Evolutionary conservation across 441 rosid genomes (phyloP).

Genomic region (Cnidoscolus chayamansa): DNA sequence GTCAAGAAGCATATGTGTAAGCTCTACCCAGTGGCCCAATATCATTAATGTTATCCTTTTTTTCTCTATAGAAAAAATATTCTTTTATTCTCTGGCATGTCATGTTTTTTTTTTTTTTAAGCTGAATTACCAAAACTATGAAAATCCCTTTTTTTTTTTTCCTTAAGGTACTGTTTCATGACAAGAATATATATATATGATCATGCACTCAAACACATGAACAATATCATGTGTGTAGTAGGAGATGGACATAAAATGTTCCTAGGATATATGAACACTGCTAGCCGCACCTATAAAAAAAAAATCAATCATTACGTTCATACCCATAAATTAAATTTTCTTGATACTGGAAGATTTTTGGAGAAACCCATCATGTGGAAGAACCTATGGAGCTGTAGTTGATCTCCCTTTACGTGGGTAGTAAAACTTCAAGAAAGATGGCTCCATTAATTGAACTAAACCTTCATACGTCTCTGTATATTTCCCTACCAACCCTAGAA

Average conservation of each 20-base stretch:
- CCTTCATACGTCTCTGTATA: constrained; percentile 27
- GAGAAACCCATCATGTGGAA: constrained; percentile 14
- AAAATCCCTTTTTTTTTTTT: neutral
- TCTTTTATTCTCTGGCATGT: neutral
- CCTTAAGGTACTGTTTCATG: neutral
- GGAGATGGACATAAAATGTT: no score
- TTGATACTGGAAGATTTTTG: neutral
- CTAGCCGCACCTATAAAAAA: no score
- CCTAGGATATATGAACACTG: no score
- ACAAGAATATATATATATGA: neutral
- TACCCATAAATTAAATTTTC: no score
- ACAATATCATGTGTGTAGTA: no score
- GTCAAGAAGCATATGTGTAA: neutral
- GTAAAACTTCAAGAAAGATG: neutral
- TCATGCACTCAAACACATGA: no score
- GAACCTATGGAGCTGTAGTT: neutral
- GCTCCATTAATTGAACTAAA: constrained; percentile 31
- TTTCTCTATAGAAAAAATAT: no score
- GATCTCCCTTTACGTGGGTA: no score
- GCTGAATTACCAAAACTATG: constrained; percentile 2
- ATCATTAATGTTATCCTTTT: no score
- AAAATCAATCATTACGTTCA: no score
- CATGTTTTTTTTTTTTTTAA: neutral
- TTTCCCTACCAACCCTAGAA: constrained; percentile 21
- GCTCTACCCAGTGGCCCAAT: neutral